A percentile compares a stretch with the other conserved stretches of the same genome.
Conservation (phyloP, 805 yeast genomes). For the Saccharomyces eubayanus region DNA sequence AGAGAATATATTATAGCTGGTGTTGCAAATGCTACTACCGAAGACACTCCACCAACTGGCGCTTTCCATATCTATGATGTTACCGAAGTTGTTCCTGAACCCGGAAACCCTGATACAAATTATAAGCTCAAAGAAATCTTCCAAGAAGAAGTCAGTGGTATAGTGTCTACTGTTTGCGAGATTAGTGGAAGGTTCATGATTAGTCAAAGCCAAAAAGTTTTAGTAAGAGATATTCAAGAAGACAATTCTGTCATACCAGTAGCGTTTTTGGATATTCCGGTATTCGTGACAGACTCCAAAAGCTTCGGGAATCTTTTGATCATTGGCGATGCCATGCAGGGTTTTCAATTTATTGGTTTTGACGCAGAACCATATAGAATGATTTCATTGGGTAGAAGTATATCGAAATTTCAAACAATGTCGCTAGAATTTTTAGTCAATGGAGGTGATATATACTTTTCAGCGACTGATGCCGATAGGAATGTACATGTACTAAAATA, state of each 20-base stretch:
- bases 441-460: slow-evolving; percentile 58
- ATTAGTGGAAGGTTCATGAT: slow-evolving; percentile 76
- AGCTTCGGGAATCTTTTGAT: slow-evolving; percentile 75
- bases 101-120: slow-evolving; percentile 75
- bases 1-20: slow-evolving; percentile 74
- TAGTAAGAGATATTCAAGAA: slow-evolving; percentile 77
- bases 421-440: slow-evolving; percentile 57
- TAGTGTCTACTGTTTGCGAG: slow-evolving; percentile 69
- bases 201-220: slow-evolving; percentile 73
- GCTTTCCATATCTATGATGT: slow-evolving; percentile 65
- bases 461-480: slow-evolving; percentile 60
- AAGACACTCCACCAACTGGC: slow-evolving; percentile 76
- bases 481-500: slow-evolving; percentile 68
- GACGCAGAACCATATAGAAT: slow-evolving; percentile 92
- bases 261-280: slow-evolving; percentile 82
- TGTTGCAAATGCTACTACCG: slow-evolving; percentile 64
- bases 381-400: slow-evolving; percentile 69
- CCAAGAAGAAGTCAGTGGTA: slow-evolving; percentile 72
- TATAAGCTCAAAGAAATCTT: slow-evolving; percentile 66
- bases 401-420: slow-evolving; percentile 50
- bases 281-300: slow-evolving; percentile 71
- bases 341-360: slow-evolving; percentile 72
- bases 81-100: slow-evolving; percentile 81
- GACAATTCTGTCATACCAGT: slow-evolving; percentile 85
- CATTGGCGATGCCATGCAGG: slow-evolving; percentile 70